A percentile compares a stretch with the other conserved stretches of the same genome.
These are phyloP conservation scores for Starmerella stellata DNA, from an alignment of 805 yeast genomes.

Conservation along the genomic window DNA sequence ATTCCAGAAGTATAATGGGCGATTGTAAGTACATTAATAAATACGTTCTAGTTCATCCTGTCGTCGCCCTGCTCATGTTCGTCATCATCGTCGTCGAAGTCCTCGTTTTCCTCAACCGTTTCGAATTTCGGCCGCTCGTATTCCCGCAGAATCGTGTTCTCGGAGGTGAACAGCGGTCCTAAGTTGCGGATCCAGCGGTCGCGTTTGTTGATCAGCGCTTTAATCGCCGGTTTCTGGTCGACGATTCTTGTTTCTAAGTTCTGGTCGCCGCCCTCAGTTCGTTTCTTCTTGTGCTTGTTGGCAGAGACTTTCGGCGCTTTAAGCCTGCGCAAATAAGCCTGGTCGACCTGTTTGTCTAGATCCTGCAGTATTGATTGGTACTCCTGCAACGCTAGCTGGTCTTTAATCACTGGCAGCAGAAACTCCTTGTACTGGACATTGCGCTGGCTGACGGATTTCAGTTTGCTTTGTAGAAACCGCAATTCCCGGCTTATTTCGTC, in stretches of 20 bases:
- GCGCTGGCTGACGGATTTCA: slow-evolving; percentile 39
- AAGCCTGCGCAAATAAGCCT: slow-evolving; percentile 67
- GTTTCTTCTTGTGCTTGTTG: slow-evolving; percentile 34
- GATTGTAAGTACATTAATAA: too few species aligned
- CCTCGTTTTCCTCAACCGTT: slow-evolving; percentile 28
- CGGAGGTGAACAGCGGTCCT: slow-evolving; percentile 62
- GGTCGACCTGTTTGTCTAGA: slow-evolving; percentile 90
- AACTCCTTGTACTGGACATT: slow-evolving; percentile 52
- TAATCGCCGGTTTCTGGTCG: slow-evolving; percentile 60
- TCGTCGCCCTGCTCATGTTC: slow-evolving; percentile 5
- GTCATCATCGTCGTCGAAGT: slow-evolving; percentile 25
- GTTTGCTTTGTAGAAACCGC: slow-evolving; percentile 49
- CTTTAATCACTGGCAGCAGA: slow-evolving; percentile 58
- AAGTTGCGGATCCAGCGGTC: slow-evolving; percentile 74
- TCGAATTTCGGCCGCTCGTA: slow-evolving; percentile 47
- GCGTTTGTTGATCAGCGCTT: slow-evolving; percentile 69
- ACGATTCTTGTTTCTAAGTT: slow-evolving; percentile 23
- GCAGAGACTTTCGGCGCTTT: slow-evolving; percentile 40
- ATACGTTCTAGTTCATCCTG: too few species aligned
- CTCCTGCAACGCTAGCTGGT: slow-evolving; percentile 88
- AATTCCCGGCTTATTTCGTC: slow-evolving; percentile 84
- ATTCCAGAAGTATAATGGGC: too few species aligned
- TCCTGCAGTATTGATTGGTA: slow-evolving; percentile 79
- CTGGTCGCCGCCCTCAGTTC: slow-evolving; percentile 7
- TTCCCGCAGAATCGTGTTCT: slow-evolving; percentile 54